Evolutionary conservation across 1,284 basidiomycete genomes (phyloP).

Genomic region (Cryptococcus sp.): DNA sequence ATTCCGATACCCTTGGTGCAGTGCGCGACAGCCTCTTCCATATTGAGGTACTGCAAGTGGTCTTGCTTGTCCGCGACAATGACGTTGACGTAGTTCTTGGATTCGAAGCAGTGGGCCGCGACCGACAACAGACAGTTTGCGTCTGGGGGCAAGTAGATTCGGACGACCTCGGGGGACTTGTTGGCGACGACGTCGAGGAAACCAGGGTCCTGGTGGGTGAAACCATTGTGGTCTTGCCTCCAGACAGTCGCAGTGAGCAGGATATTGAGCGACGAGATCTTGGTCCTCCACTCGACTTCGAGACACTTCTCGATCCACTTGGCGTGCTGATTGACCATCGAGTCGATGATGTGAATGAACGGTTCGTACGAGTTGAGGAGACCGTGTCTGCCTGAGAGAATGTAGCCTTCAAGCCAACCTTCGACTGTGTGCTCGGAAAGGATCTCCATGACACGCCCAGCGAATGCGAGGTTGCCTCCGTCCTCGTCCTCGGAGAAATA

Average conservation of each 20-base stretch:
- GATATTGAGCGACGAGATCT: conserved; percentile 75
- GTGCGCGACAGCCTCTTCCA: conserved; percentile 65
- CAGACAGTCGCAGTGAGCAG: conserved; percentile 59
- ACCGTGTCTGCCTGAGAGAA: conserved; percentile 66
- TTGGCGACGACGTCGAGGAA: conserved; percentile 47
- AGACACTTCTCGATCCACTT: conserved; percentile 79
- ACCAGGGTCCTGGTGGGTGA: conserved; percentile 79
- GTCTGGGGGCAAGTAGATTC: conserved; percentile 85
- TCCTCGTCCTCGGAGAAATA: conserved; percentile 41
- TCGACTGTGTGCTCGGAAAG: conserved; percentile 85
- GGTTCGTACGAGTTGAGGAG: conserved; percentile 87
- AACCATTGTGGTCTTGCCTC: conserved; percentile 66
- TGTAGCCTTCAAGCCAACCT: conserved; percentile 82
- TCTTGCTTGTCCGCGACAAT: conserved; percentile 32
- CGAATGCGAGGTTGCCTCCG: conserved; percentile 36
- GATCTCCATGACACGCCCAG: conserved; percentile 78
- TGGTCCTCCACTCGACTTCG: conserved; percentile 73
- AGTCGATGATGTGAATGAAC: conserved; percentile 60
- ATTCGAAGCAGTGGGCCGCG: conserved; percentile 74
- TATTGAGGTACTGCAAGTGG: conserved; percentile 39
- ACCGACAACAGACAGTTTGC: conserved; percentile 76
- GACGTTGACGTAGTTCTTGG: conserved; percentile 61
- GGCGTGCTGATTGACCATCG: conserved; percentile 63
- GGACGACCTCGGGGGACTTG: conserved; percentile 66
- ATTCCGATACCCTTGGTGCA: conserved; percentile 64